A percentile compares a stretch with the other conserved stretches of the same genome.
Evolutionary conservation across 805 yeast species (phyloP).

Genomic region (Torulaspora franciscae): DNA sequence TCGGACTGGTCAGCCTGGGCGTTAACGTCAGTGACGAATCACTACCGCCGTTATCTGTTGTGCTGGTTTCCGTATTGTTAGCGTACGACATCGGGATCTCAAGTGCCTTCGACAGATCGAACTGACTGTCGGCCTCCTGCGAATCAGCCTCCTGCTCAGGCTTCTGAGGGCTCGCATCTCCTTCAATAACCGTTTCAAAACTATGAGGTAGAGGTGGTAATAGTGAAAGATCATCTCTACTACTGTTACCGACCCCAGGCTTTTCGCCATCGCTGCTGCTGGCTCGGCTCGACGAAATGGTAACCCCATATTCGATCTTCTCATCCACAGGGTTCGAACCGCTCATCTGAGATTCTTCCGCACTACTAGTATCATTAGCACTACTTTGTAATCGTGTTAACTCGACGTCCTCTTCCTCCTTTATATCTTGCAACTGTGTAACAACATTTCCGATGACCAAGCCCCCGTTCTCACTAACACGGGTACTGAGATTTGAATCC

Average conservation of each 20-base stretch:
- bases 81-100: constrained; percentile 20
- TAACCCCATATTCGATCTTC: neutral
- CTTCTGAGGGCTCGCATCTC: neutral
- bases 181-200: constrained; percentile 9
- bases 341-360: neutral
- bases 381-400: constrained; percentile 8
- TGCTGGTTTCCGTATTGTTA: constrained; percentile 4
- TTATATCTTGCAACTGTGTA: constrained; percentile 25
- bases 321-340: neutral
- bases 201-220: constrained; percentile 25
- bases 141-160: neutral
- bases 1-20: constrained; percentile 18
- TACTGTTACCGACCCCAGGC: constrained; percentile 7
- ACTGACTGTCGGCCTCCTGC: constrained; percentile 10
- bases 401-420: constrained; percentile 27
- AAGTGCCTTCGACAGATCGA: constrained; percentile 32
- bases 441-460: neutral
- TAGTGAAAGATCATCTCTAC: constrained; percentile 21
- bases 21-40: constrained; percentile 9
- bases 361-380: constrained; percentile 1
- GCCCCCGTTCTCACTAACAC: neutral
- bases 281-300: neutral
- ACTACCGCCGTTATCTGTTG: constrained; percentile 5
- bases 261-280: neutral
- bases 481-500: constrained; percentile 1